Evolutionary conservation across 495 filamentous ascomycete genomes (phyloP).

Genomic region (Penicillium verhagenii): DNA sequence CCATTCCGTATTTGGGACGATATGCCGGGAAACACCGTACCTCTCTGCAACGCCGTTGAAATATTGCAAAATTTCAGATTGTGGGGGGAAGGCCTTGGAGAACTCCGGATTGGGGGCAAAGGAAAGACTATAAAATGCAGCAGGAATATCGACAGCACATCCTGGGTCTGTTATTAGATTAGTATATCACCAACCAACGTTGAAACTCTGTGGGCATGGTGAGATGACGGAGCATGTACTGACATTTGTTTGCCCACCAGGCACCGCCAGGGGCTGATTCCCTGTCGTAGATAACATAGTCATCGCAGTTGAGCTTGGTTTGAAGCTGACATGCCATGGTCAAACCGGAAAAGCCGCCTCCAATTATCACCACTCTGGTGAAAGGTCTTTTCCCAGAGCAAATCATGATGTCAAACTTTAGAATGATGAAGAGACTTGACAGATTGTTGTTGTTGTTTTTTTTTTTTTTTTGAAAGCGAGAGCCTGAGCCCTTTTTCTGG

Average conservation of each 20-base stretch:
- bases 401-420: no score
- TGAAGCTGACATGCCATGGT: conserved; percentile 26
- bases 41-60: not conserved
- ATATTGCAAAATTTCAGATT: not conserved
- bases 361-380: conserved; percentile 21
- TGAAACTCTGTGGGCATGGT: not conserved
- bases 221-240: not conserved
- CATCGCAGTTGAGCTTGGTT: conserved; percentile 16
- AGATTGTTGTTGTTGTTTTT: no score
- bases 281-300: conserved; percentile 29
- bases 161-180: not conserved
- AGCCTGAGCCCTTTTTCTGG: no score
- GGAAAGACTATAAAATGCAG: not conserved
- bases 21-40: not conserved
- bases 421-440: no score
- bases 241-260: conserved; percentile 27
- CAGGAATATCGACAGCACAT: not conserved
- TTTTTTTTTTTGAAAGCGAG: no score
- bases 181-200: not conserved
- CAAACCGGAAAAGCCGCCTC: conserved; percentile 27
- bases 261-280: conserved; percentile 18
- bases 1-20: not conserved
- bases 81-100: not conserved
- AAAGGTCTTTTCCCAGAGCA: no score
- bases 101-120: not conserved